Base-by-base conservation (phyloP, 2,329 filamentous ascomycete genomes). In the Gyromitra esculenta region DNA sequence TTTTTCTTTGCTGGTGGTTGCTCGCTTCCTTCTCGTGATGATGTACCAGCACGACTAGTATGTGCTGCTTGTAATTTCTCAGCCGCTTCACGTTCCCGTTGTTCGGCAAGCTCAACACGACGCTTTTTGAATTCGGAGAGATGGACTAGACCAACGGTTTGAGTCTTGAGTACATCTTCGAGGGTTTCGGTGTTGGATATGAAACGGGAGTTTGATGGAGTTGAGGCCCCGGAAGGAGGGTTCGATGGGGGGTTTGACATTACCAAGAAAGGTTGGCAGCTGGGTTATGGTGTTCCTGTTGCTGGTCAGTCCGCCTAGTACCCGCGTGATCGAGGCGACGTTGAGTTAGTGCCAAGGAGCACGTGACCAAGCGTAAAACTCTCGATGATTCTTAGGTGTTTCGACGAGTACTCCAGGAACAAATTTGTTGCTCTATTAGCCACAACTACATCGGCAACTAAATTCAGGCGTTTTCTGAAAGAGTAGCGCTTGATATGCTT, bases 81-180 rank as follows among this genome's bases (percentile, higher is more conserved):
- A 81, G 90, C 89, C 11, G 89, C 91, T 81, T 96, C 93, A 81
- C 92, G 89, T 82, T 96, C 93, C 82, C 96, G 95, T 82, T 93
- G 91, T 83, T 97, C 95, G 62, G 97, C 86, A n/a, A 94, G 93
- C 84, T 97, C 93, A 80, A 94, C 94, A 84, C 95, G 93, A 76
- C 96, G 91, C 85, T 99, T 98, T 84, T 95, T 93, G 84, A 97
- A 98, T 83, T 98, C 96, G 79, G 92, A 93, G 56, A 97, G 90
- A 74, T 92, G 89, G 68, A 98, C 95, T 1, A 99, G 90, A 52
- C 96, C 96, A 79, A 97, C 94, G 0, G 93, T 97, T 82, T 93
- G 90, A 69, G 90, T 92, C 76, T 95, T 95, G 62, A 97, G 87
- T 13, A 93, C 87, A 82, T 97, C 91, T 83, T 95, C 89, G 0